These are phyloP conservation scores for Clitopilus hobsonii DNA, from an alignment of 768 basidiomycete genomes.

Conservation along the genomic window DNA sequence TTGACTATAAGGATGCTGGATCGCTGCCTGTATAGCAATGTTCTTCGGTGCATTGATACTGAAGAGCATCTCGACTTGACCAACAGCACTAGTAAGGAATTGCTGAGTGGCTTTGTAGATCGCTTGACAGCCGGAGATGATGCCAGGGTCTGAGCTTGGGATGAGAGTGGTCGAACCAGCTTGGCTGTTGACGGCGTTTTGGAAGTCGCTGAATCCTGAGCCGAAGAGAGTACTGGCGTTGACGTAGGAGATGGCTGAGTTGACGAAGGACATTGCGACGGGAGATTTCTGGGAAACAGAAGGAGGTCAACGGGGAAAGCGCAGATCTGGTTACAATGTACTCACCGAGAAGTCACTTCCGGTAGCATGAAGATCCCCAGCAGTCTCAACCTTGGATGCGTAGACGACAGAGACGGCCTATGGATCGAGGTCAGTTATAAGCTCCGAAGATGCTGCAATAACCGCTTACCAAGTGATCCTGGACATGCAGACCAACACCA, in stretches of 20 bases:
- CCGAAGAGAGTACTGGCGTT: conserved; percentile 46
- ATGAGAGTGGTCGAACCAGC: conserved; percentile 7
- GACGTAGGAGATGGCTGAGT: conserved; percentile 59
- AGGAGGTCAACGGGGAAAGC: background rate
- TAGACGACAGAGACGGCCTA: conserved; percentile 11
- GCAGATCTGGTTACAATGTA: background rate
- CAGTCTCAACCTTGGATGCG: conserved; percentile 21
- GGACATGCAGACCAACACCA: conserved; percentile 58
- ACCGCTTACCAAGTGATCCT: conserved; percentile 37
- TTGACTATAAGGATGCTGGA: conserved; percentile 1
- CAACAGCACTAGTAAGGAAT: background rate
- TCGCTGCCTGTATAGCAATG: conserved; percentile 1
- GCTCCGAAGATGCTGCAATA: background rate
- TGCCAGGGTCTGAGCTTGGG: conserved; percentile 2
- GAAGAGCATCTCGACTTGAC: background rate
- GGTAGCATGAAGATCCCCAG: conserved; percentile 25
- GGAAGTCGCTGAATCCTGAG: conserved; percentile 5
- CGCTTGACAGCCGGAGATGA: background rate
- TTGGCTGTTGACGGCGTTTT: background rate
- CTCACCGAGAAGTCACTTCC: conserved; percentile 25
- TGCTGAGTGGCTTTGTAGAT: background rate
- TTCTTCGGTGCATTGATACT: background rate
- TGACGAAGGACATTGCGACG: conserved; percentile 52
- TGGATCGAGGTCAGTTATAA: background rate
- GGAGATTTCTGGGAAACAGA: conserved; percentile 16